Conservation (phyloP, 2,329 filamentous ascomycete genomes). For the Magnaporthiopsis poae region DNA sequence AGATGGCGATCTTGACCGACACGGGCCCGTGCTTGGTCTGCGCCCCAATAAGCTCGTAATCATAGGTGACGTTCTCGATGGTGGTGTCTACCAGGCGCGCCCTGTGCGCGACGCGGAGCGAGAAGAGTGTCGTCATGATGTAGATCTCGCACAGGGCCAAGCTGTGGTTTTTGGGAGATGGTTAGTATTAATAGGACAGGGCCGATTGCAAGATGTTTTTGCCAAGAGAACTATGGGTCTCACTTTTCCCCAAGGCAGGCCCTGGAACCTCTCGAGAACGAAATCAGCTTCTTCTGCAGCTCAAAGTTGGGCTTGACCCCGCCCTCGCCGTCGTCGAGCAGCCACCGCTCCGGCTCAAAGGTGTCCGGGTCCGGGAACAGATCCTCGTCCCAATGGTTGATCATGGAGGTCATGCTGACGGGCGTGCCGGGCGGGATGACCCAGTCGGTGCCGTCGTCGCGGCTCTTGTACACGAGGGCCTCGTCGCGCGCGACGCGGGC, state of each 20-base stretch:
- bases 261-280: conserved; percentile 32
- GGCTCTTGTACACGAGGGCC: conserved; percentile 15
- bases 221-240: conserved; percentile 7
- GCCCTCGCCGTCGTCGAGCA: conserved; percentile 21
- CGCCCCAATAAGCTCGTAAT: conserved; percentile 11
- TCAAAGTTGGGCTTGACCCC: conserved; percentile 17
- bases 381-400: conserved; percentile 29
- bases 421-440: conserved; percentile 27
- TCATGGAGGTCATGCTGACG: conserved; percentile 28
- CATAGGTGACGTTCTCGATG: conserved; percentile 20
- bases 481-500: conserved; percentile 15
- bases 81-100: conserved; percentile 21
- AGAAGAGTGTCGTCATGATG: conserved; percentile 17
- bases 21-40: conserved; percentile 9
- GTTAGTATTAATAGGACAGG: neutral
- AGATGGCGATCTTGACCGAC: conserved; percentile 8
- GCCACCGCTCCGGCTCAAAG: conserved; percentile 32
- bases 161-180: conserved; percentile 7
- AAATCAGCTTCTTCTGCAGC: conserved; percentile 28
- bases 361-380: conserved; percentile 27
- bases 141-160: conserved; percentile 23
- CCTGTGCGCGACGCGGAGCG: conserved; percentile 20
- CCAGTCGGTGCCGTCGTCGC: conserved; percentile 16
- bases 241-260: conserved; percentile 32
- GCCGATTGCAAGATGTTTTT: too few relatives aligned